These are phyloP conservation scores for Neocucurbitaria cava DNA, from an alignment of 2,329 filamentous ascomycete species.

Conservation along the genomic window DNA sequence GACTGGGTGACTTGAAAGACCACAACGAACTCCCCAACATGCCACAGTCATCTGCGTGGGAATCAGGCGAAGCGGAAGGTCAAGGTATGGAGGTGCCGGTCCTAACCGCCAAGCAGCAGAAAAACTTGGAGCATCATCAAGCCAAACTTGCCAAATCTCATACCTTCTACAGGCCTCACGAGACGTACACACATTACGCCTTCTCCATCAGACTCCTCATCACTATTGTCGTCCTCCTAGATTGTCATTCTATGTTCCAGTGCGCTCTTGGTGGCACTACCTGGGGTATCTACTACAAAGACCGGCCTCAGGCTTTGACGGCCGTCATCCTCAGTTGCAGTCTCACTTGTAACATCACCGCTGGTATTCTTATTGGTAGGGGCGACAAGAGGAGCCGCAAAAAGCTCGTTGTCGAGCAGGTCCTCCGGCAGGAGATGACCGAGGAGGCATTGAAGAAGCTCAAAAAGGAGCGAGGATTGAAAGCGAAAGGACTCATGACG, in stretches of 20 bases:
- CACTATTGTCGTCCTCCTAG: conserved; percentile 76
- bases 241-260: conserved; percentile 80
- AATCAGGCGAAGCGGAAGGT: conserved; percentile 42
- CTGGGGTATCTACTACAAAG: conserved; percentile 77
- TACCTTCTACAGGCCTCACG: conserved; percentile 88
- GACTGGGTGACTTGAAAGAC: conserved; percentile 67
- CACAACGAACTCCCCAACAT: conserved; percentile 70
- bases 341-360: conserved; percentile 78
- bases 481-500: conserved; percentile 36
- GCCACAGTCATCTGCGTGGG: conserved; percentile 52
- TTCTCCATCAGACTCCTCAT: conserved; percentile 79
- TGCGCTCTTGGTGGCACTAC: conserved; percentile 80
- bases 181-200: conserved; percentile 81
- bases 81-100: conserved; percentile 60
- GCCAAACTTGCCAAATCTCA: conserved; percentile 80
- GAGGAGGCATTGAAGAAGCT: conserved; percentile 65
- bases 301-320: conserved; percentile 75
- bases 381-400: conserved; percentile 80
- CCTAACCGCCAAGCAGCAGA: conserved; percentile 69
- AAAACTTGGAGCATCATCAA: conserved; percentile 76
- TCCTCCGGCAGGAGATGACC: conserved; percentile 79
- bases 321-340: conserved; percentile 81
- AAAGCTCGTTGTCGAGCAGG: conserved; percentile 80
- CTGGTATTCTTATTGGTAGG: conserved; percentile 76
- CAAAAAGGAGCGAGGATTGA: conserved; percentile 52